A percentile compares a stretch with the other conserved stretches of the same genome.
These are phyloP conservation scores for Aspergillus carlsbadensis DNA, from an alignment of 495 filamentous ascomycete genomes.

Conservation along the genomic window DNA sequence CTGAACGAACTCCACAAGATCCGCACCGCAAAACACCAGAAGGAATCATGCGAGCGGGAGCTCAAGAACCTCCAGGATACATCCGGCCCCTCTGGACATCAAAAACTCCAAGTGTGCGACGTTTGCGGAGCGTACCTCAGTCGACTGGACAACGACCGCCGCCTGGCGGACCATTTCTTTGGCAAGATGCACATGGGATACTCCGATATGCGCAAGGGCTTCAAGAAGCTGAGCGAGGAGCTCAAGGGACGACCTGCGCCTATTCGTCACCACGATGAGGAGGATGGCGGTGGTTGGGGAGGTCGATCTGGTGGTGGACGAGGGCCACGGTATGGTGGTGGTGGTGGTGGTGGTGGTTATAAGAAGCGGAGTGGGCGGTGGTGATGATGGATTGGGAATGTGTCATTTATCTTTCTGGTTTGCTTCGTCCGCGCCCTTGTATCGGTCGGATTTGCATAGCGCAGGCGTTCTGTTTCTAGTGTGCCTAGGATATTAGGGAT, in stretches of 20 bases:
- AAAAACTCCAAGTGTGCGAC: slow-evolving; percentile 98
- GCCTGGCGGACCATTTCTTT: slow-evolving; percentile 96
- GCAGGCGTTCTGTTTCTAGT: slow-evolving; percentile 41
- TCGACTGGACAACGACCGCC: slow-evolving; percentile 87
- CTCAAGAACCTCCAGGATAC: slow-evolving; percentile 91
- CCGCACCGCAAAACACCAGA: slow-evolving; percentile 73
- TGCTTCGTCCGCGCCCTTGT: slow-evolving; percentile 8
- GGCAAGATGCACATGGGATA: slow-evolving; percentile 99
- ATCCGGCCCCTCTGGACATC: slow-evolving; percentile 86
- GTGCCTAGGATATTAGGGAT: slow-evolving; percentile 20
- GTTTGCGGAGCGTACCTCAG: slow-evolving; percentile 94
- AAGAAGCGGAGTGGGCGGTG: slow-evolving; percentile 43
- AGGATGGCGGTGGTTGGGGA: slow-evolving; percentile 56
- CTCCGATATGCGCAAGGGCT: slow-evolving; percentile 93
- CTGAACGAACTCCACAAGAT: slow-evolving; percentile 85
- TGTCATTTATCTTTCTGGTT: slow-evolving; percentile 17
- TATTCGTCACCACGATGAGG: slow-evolving; percentile 51
- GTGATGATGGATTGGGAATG: slow-evolving; percentile 21
- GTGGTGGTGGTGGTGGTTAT: slow-evolving; percentile 44
- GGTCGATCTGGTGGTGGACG: slow-evolving; percentile 39
- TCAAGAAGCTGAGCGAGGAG: slow-evolving; percentile 82
- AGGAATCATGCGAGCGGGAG: slow-evolving; percentile 83
- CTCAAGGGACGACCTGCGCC: slow-evolving; percentile 69
- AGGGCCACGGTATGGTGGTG: slow-evolving; percentile 38
- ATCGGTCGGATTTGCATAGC: slow-evolving; percentile 43